These are phyloP conservation scores for Mrakia gelida DNA, from an alignment of 768 basidiomycete genomes.

Conservation along the genomic window DNA sequence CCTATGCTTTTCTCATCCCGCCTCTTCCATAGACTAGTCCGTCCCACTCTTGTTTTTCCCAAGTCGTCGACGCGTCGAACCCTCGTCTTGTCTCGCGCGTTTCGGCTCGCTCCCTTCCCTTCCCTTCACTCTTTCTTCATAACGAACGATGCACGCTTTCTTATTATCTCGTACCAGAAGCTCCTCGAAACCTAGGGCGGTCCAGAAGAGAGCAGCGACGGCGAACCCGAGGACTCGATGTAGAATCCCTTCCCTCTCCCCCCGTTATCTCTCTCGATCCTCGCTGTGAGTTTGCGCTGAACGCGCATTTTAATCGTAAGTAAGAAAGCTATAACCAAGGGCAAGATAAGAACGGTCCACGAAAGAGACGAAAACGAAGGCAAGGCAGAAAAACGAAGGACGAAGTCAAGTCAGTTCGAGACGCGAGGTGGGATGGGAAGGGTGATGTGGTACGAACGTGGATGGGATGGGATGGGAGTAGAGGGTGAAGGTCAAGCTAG, in stretches of 20 bases:
- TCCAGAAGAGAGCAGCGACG: too few species aligned
- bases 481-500: neutral
- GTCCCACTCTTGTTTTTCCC: too few species aligned
- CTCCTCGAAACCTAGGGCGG: too few species aligned
- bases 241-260: neutral
- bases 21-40: too few species aligned
- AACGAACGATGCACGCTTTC: neutral
- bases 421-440: neutral
- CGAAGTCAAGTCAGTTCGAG: too few species aligned
- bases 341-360: neutral
- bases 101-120: too few species aligned
- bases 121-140: neutral
- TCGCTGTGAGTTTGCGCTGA: neutral
- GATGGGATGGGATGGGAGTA: neutral
- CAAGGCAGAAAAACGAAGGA: neutral
- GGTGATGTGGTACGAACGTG: too few species aligned
- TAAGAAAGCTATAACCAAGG: neutral
- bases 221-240: neutral
- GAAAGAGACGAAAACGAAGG: neutral
- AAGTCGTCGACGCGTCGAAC: neutral
- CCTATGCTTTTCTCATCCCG: too few species aligned
- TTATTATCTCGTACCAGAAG: neutral
- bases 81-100: too few species aligned
- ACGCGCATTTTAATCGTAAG: neutral
- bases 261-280: too few species aligned